These are phyloP conservation scores for Yarrowia deformans DNA, from an alignment of 805 yeast genomes.

Conservation along the genomic window DNA sequence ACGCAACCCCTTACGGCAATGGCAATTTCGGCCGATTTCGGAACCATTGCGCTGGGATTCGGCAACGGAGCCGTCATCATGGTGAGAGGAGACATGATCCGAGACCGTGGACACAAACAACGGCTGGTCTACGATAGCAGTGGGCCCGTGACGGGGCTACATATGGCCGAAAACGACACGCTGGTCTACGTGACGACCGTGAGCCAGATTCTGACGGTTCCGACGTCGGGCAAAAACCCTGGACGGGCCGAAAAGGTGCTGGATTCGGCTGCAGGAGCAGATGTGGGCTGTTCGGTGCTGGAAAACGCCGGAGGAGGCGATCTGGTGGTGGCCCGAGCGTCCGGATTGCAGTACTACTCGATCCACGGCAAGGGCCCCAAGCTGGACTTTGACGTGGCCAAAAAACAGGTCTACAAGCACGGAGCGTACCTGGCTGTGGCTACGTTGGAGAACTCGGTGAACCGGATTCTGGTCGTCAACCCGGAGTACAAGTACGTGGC, in stretches of 20 bases:
- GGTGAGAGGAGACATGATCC: conserved; percentile 83
- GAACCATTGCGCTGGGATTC: conserved; percentile 77
- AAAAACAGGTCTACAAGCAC: conserved; percentile 59
- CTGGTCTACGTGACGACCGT: conserved; percentile 75
- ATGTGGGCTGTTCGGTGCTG: conserved; percentile 54
- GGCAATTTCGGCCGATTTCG: conserved; percentile 60
- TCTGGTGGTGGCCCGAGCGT: conserved; percentile 69
- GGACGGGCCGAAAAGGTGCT: conserved; percentile 63
- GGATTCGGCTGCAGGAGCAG: conserved; percentile 58
- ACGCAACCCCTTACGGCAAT: conserved; percentile 79
- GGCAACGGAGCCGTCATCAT: conserved; percentile 84
- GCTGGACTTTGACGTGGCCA: conserved; percentile 62
- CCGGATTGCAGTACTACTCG: conserved; percentile 70
- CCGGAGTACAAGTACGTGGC: conserved; percentile 72
- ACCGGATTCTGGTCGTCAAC: conserved; percentile 70
- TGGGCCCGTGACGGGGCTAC: conserved; percentile 76
- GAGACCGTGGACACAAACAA: conserved; percentile 91
- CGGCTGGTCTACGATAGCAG: conserved; percentile 73
- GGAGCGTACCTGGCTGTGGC: conserved; percentile 65
- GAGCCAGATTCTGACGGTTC: conserved; percentile 69
- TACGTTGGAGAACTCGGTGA: conserved; percentile 54
- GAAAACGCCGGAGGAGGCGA: conserved; percentile 51
- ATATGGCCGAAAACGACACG: conserved; percentile 57
- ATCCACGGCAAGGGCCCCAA: conserved; percentile 57
- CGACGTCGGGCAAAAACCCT: conserved; percentile 79